Base-by-base conservation (phyloP, 2,329 filamentous ascomycete species). In the Aaosphaeria arxii region DNA sequence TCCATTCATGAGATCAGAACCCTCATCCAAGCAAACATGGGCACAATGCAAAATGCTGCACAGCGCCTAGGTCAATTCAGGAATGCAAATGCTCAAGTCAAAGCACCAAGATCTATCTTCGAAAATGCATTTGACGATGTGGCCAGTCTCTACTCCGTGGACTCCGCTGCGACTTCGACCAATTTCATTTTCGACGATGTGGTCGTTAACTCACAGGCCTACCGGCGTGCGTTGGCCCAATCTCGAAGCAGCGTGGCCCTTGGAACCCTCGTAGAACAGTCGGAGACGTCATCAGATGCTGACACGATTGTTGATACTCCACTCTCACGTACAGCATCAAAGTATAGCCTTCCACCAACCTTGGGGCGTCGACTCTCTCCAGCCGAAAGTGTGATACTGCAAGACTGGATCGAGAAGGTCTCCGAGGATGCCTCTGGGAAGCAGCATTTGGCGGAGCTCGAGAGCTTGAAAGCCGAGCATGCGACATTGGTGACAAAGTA, bases 181-280 rank as follows among this genome's bases (percentile, higher is more conserved):
- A 49, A 56, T 32, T 59, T 59, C 24, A 46, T 43, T 2, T 59
- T 59, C 28, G 56, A 59, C 17, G 53, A 58, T 30, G 7, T 48
- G 9, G 44, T 59, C 28, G 43, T 58, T 9, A 55, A 49, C 40
- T 59, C 56, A 11, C 30, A 43, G 9, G 55, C 50, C 13, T 58
- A 59, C 33, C 49, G 51, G 11, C 40, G 55, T 24, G 48, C 47
- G 5, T 24, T 57, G 13, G 41, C 40, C 5, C 42, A 47, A 30
- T 46, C 53, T 7, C 42, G 43, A 35, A 45, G 35, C 40, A 39
- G 28, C n/a, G 13, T 32, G 7, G 33, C 41, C 29, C 43, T 46
- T 11, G 29, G 44, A 4, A 38, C 44, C 5, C 11, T 50, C 7
- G n/a, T 30, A 31, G 47, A 50, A 33, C 47, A 46, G 24, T 46